phyloP scores from a whole-genome alignment of 257 asterid genomes.

The Catharanthus roseus region DNA sequence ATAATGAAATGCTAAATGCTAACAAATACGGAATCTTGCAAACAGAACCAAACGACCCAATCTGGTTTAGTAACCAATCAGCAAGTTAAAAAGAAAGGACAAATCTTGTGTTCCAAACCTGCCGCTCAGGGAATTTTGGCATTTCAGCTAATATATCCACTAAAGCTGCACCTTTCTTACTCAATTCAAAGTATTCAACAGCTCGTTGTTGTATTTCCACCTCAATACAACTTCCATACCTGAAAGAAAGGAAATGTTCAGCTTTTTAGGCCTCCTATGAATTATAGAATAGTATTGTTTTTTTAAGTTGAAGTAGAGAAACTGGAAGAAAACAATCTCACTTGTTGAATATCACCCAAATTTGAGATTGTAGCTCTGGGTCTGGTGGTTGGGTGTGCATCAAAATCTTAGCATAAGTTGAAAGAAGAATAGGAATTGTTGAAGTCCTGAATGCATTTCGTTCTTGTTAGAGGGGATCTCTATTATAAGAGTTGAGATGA shows the following conservation, averaged over 20 bases:
- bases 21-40: background rate
- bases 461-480: conserved; percentile 18
- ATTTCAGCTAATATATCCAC: conserved; percentile 91
- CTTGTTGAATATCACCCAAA: conserved; percentile 81
- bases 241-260: conserved; percentile 26
- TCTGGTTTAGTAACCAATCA: background rate
- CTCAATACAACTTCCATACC: conserved; percentile 91
- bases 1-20: conserved; percentile 9
- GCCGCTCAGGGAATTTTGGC: conserved; percentile 97
- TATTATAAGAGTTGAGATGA: conserved; percentile 20
- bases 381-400: conserved; percentile 93
- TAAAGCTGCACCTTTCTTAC: conserved; percentile 81
- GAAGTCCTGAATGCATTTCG: conserved; percentile 56
- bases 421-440: conserved; percentile 83
- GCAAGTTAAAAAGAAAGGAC: background rate
- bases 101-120: conserved; percentile 42
- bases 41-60: background rate
- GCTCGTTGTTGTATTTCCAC: conserved; percentile 96
- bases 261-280: conserved; percentile 6
- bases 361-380: conserved; percentile 71
- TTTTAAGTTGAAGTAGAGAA: background rate
- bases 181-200: conserved; percentile 77
- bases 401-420: conserved; percentile 86
- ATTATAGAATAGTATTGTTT: conserved; percentile 14
- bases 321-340: conserved; percentile 22